A percentile compares a stretch with the other conserved stretches of the same genome.
Evolutionary conservation across 2,329 filamentous ascomycete genomes (phyloP).

Genomic region (Nectriaceae sp.): DNA sequence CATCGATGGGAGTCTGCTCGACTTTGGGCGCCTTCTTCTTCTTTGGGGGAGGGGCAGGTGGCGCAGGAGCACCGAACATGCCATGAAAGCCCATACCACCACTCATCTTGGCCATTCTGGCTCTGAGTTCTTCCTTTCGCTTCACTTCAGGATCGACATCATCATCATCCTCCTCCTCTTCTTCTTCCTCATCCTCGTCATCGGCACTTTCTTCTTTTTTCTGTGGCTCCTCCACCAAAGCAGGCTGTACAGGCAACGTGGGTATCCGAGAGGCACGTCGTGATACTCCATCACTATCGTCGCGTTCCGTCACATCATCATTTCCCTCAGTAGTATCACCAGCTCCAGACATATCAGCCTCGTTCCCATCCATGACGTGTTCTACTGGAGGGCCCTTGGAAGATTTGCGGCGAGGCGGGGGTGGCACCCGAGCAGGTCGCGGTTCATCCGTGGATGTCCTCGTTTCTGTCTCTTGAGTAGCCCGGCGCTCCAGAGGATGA

Average conservation of each 20-base stretch:
- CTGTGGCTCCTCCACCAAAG: conserved; percentile 18
- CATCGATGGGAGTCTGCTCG: conserved; percentile 43
- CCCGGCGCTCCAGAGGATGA: conserved; percentile 44
- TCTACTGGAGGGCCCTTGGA: conserved; percentile 47
- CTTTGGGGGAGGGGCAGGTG: conserved; percentile 57
- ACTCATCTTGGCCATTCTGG: conserved; percentile 98
- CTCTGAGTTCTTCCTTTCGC: conserved; percentile 83
- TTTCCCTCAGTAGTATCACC: conserved; percentile 65
- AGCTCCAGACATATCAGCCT: conserved; percentile 65
- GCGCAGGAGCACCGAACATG: conserved; percentile 79
- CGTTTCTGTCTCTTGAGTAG: conserved; percentile 48
- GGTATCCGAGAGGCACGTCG: conserved; percentile 41
- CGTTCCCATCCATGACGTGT: conserved; percentile 59
- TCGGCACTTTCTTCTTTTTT: conserved; percentile 57
- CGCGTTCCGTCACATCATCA: conserved; percentile 66
- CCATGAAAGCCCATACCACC: conserved; percentile 96
- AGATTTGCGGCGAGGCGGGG: conserved; percentile 54
- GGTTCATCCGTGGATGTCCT: conserved; percentile 54
- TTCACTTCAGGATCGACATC: conserved; percentile 86
- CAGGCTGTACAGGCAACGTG: conserved; percentile 31
- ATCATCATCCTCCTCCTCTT: conserved; percentile 76
- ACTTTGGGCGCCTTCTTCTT: conserved; percentile 56
- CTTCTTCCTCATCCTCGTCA: conserved; percentile 60
- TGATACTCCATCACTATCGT: conserved; percentile 69
- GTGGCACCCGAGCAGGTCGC: conserved; percentile 37